Evolutionary conservation across 1,139 yeast genomes (phyloP).

Genomic region (Zygosaccharomyces sapae): DNA sequence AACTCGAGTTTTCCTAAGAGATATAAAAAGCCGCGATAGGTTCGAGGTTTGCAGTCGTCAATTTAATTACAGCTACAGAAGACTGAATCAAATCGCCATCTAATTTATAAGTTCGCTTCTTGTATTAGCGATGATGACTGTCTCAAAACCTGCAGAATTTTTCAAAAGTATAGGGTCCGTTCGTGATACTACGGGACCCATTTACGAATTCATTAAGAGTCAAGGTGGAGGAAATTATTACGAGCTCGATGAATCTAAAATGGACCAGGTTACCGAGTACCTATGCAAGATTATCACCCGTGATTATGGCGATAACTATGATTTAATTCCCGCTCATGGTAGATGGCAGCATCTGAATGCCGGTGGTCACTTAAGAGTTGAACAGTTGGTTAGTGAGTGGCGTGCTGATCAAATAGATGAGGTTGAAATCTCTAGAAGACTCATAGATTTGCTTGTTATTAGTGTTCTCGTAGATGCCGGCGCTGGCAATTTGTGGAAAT

Average conservation of each 20-base stretch:
- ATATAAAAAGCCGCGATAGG: too few species aligned
- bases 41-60: too few species aligned
- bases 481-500: conserved; percentile 55
- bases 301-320: conserved; percentile 41
- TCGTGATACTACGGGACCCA: conserved; percentile 46
- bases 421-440: conserved; percentile 45
- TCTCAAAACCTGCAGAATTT: conserved; percentile 11
- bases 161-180: conserved; percentile 45
- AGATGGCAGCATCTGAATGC: conserved; percentile 60
- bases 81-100: too few species aligned
- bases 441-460: conserved; percentile 52
- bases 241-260: conserved; percentile 41
- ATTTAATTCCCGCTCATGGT: conserved; percentile 56
- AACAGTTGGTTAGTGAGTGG: conserved; percentile 41
- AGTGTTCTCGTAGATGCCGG: conserved; percentile 62
- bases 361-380: conserved; percentile 43
- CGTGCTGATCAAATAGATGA: conserved; percentile 34
- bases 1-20: too few species aligned
- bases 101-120: too few species aligned
- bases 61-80: too few species aligned
- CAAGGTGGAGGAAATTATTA: conserved; percentile 40
- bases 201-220: conserved; percentile 38
- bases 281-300: conserved; percentile 42
- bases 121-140: conserved; percentile 7
- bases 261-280: conserved; percentile 42